Evolutionary conservation across 2,329 filamentous ascomycete species (phyloP).

Genomic region (Curvularia sp.): DNA sequence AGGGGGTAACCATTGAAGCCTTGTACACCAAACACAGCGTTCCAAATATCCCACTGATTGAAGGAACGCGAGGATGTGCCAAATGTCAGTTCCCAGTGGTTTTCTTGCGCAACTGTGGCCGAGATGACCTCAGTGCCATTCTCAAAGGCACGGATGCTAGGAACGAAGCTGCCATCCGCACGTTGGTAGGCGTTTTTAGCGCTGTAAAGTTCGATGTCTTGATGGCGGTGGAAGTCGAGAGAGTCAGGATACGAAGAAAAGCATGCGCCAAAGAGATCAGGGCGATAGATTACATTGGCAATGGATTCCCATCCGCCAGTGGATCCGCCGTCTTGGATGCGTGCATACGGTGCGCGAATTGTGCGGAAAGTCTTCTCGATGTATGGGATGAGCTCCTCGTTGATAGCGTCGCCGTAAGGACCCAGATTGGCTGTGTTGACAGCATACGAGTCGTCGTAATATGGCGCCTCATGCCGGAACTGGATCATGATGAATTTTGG

Average conservation of each 20-base stretch:
- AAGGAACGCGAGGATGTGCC: constrained; percentile 46
- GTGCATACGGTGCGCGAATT: constrained; percentile 46
- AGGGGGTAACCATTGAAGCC: constrained; percentile 50
- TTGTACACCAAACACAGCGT: constrained; percentile 49
- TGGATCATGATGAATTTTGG: constrained; percentile 49
- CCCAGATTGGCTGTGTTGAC: constrained; percentile 52
- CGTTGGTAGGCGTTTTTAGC: constrained; percentile 40
- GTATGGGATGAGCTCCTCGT: constrained; percentile 50
- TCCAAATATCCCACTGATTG: constrained; percentile 51
- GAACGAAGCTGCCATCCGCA: constrained; percentile 37
- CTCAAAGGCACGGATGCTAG: constrained; percentile 39
- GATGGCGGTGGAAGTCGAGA: constrained; percentile 48
- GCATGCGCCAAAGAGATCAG: constrained; percentile 49
- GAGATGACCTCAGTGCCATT: constrained; percentile 38
- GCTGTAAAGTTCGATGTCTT: constrained; percentile 48
- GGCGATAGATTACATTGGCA: constrained; percentile 48
- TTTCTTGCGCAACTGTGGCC: constrained; percentile 41
- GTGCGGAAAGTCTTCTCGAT: constrained; percentile 48
- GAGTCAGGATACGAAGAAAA: constrained; percentile 51
- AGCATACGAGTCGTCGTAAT: constrained; percentile 51
- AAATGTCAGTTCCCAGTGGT: constrained; percentile 50
- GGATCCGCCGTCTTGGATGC: constrained; percentile 49
- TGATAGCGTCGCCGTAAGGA: constrained; percentile 51
- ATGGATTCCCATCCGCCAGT: constrained; percentile 50
- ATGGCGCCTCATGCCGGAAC: constrained; percentile 50